A percentile compares a stretch with the other conserved stretches of the same genome.
phyloP scores from a whole-genome alignment of 768 basidiomycete species.

The Mycena amicta region DNA sequence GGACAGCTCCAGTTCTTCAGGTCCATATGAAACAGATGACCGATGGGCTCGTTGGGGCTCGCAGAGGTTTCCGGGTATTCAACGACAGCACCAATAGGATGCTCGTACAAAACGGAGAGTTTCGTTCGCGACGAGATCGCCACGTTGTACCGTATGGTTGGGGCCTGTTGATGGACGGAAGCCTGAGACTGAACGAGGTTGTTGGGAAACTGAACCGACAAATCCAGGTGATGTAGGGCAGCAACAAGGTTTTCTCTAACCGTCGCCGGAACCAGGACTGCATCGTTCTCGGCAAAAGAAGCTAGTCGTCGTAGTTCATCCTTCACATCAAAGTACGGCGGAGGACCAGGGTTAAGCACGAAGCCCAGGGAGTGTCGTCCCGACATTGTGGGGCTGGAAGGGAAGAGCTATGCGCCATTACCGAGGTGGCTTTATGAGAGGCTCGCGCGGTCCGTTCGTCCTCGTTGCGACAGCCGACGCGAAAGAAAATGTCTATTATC shows the following conservation, averaged over 20 bases:
- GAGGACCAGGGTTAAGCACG: neutral
- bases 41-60: neutral
- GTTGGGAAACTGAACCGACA: no score
- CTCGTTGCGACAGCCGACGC: neutral
- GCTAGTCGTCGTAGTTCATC: neutral
- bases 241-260: neutral
- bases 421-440: neutral
- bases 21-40: neutral
- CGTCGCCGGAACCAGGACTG: neutral
- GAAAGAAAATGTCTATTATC: neutral
- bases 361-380: neutral
- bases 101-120: neutral
- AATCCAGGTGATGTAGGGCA: neutral
- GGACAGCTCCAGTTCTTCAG: neutral
- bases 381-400: neutral
- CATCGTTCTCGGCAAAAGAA: neutral
- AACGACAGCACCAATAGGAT: neutral
- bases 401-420: no score
- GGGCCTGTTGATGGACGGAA: neutral
- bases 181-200: no score
- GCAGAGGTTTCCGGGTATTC: constrained; percentile 1
- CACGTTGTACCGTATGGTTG: neutral
- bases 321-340: neutral
- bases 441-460: neutral
- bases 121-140: neutral